Evolutionary conservation across 306 rosid genomes (phyloP), one percentile per base, ranked within the genome.

Genomic region (Fagus sylvatica): DNA sequence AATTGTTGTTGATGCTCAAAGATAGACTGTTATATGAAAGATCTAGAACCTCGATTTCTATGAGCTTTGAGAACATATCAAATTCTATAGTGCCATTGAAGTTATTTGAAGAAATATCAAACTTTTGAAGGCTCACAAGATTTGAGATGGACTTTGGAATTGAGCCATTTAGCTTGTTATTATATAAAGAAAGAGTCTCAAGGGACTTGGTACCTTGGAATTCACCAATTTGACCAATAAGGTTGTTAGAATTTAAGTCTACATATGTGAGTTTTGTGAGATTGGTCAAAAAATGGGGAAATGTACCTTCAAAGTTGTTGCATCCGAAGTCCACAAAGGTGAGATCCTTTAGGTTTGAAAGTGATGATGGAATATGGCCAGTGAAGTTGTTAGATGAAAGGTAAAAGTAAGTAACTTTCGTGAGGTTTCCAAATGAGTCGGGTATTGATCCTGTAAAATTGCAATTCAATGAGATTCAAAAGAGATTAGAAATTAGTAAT

Each of bases 101-200:
- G 28, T 74, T 16, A 11, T 19, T 86, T 48, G 75, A 81, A 34
- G 72, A 42, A 46, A 83, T 22, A 0, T 0, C 0, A 12, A 85
- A 39, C 0, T 0, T 0, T 1, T 13, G 36, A 64, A 86, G 79
- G 42, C 71, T 71, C 22, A 30, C 4, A 0, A 76, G 28, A 17
- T 28, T 11, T 73, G 37, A 85, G 7, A 86, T 19, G 5, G 85
- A 83, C 15, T 57, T 49, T n/a, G 73, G 77, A 33, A 79, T 15
- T 11, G 6, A 12, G 9, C 82, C 84, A 28, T 41, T 69, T 12
- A 71, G 71, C 34, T 48, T 72, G 36, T 71, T 32, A 5, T 1
- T 2, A 6, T 70, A 62, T 13, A 34, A 30, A 6, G 32, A 16
- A 34, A 41, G 22, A 57, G 0, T 5, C 11, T 22, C 69, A 64